Percentiles rank a stretch among this genome's conserved stretches.
Evolutionary conservation across 2,329 filamentous ascomycete species (phyloP).

Genomic region (Xylariaceae sp.): DNA sequence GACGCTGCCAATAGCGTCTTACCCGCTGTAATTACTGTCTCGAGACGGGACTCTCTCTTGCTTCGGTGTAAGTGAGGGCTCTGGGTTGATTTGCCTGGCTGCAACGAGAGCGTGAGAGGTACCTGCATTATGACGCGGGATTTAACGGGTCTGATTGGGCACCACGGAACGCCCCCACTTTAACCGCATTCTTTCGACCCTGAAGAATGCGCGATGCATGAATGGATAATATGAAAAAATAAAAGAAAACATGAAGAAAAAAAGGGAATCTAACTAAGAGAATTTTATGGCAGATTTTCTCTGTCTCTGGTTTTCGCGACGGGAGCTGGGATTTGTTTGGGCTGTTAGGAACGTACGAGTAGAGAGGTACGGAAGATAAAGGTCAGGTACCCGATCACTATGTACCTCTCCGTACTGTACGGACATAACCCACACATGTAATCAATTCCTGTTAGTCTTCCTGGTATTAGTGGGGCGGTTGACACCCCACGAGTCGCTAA

Average conservation of each 20-base stretch:
- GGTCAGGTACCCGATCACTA: too few relatives aligned
- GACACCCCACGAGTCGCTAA: background rate
- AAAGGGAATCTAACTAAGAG: background rate
- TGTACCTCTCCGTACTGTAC: too few relatives aligned
- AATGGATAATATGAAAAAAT: constrained; percentile 11
- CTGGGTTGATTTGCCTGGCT: background rate
- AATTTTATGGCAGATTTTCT: background rate
- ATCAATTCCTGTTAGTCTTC: background rate
- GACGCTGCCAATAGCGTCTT: background rate
- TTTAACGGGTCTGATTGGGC: constrained; percentile 6
- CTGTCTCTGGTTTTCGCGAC: too few relatives aligned
- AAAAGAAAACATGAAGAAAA: background rate
- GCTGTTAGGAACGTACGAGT: too few relatives aligned
- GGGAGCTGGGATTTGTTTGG: too few relatives aligned
- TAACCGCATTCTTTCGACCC: background rate
- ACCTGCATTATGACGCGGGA: constrained; percentile 16
- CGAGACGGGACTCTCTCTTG: background rate
- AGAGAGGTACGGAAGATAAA: too few relatives aligned
- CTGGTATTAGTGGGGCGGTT: background rate
- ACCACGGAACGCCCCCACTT: constrained; percentile 2
- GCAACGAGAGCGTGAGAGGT: constrained; percentile 3
- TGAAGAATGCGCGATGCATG: constrained; percentile 8
- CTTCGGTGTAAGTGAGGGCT: constrained; percentile 9
- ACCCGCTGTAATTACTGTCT: background rate
- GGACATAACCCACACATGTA: background rate